Evolutionary conservation across 2,329 filamentous ascomycete genomes (phyloP), one percentile per base, ranked within the genome.

Genomic region (Penicillium sp.): DNA sequence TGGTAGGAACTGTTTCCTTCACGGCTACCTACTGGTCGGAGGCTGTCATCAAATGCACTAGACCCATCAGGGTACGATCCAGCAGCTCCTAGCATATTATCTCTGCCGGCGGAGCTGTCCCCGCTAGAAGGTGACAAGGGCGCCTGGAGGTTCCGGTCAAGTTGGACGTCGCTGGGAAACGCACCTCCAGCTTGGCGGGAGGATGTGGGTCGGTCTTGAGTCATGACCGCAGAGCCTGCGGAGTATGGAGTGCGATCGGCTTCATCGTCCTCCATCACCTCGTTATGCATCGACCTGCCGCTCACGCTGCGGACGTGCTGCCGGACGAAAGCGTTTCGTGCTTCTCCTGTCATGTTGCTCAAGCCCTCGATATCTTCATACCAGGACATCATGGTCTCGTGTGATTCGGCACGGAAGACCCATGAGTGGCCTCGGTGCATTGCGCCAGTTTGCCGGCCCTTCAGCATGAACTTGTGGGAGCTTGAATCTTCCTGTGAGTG

Each of bases 331-430:
- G 90, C 90, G 73, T 86, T 90, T 41, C 93, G 89, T 70, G 96
- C 93, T 73, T 96, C 91, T 29, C 91, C 89, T 25, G 89, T 89
- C 76, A 90, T 93, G 73, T 96, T 92, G 6, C 91, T 97, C 61
- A 99, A 80, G 42, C 84, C 86, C 74, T 93, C 92, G 73, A 99
- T 93, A 69, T 96, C 93, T 53, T 94, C 89, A 73, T 92, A 97
- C 87, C 94, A 99, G 45, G 92, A 91, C 80, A 96, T 87, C 93
- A 97, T 97, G 15, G 93, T 97, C 66, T 97, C 93, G 74, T 96
- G 81, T 2, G 83, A 83, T 70, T 88, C 86, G 23, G 86, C 86
- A 53, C 86, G 81, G 77, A 88, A 88, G 10, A 88, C 84, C 86
- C 86, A 88, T 39, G 84, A 84, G 70, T 88, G 86, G 35, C 85